Conservation (phyloP, 2,329 filamentous ascomycete species). For the Fusarium pseudoanthophilum region DNA sequence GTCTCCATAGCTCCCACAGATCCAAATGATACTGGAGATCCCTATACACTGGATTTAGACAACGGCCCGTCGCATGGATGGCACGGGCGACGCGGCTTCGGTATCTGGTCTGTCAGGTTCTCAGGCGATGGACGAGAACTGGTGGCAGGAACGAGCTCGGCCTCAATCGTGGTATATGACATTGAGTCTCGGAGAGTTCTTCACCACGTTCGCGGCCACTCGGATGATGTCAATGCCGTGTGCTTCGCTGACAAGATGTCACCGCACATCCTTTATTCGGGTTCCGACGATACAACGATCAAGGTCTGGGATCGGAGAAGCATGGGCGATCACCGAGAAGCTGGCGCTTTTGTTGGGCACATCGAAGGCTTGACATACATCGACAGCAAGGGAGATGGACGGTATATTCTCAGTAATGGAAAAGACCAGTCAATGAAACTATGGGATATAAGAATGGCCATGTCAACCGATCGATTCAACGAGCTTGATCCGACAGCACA, state of each 20-base stretch:
- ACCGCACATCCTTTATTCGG: slow-evolving; percentile 94
- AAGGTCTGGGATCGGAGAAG: slow-evolving; percentile 97
- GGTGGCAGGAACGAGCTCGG: slow-evolving; percentile 84
- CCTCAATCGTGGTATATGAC: slow-evolving; percentile 89
- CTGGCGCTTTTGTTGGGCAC: slow-evolving; percentile 74
- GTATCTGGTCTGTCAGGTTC: slow-evolving; percentile 92
- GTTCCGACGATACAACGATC: slow-evolving; percentile 91
- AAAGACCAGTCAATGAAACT: slow-evolving; percentile 98
- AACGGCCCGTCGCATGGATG: slow-evolving; percentile 45
- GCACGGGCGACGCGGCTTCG: slow-evolving; percentile 55
- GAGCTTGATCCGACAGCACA: slow-evolving; percentile 65
- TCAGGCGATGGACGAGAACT: slow-evolving; percentile 91
- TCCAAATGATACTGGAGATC: slow-evolving; percentile 81
- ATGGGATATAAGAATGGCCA: slow-evolving; percentile 93
- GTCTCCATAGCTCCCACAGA: slow-evolving; percentile 91
- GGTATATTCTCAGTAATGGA: slow-evolving; percentile 90
- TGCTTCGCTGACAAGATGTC: slow-evolving; percentile 91
- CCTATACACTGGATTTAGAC: slow-evolving; percentile 78
- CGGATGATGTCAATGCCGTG: slow-evolving; percentile 93
- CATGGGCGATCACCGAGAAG: slow-evolving; percentile 83
- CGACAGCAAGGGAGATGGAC: slow-evolving; percentile 75
- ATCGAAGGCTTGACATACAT: slow-evolving; percentile 75
- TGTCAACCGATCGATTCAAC: slow-evolving; percentile 74
- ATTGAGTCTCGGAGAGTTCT: slow-evolving; percentile 82
- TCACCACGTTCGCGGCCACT: slow-evolving; percentile 80